Conservation (phyloP, 2,329 filamentous ascomycete genomes). For the Ceratocystis albifundus region DNA sequence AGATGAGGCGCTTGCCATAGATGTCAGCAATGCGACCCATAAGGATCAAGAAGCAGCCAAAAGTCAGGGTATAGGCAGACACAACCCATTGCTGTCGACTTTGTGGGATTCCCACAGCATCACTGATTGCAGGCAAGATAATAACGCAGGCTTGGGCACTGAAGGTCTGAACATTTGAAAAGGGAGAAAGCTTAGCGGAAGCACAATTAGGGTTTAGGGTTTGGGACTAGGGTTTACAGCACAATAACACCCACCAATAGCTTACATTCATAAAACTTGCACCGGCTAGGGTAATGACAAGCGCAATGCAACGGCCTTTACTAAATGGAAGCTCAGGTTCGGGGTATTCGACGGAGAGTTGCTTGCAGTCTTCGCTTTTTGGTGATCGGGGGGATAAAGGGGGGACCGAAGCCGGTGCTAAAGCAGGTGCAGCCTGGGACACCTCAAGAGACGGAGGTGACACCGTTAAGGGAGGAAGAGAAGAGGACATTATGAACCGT, state of each 20-base stretch:
- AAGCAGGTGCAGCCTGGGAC: background rate
- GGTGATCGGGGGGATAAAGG: background rate
- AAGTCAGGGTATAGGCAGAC: slow-evolving; percentile 53
- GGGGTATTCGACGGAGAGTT: background rate
- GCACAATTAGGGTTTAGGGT: background rate
- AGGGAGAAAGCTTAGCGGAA: background rate
- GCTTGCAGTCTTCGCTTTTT: background rate
- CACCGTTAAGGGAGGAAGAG: background rate
- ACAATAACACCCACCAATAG: background rate
- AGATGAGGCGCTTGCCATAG: slow-evolving; percentile 54
- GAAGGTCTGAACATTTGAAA: slow-evolving; percentile 35
- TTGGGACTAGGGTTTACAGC: background rate
- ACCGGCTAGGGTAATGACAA: slow-evolving; percentile 44
- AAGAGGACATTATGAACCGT: background rate
- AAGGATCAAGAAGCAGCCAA: slow-evolving; percentile 55
- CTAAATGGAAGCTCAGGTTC: slow-evolving; percentile 32
- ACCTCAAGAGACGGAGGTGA: slow-evolving; percentile 6
- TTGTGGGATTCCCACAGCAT: slow-evolving; percentile 45
- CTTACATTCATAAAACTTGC: slow-evolving; percentile 46
- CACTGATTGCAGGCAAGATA: slow-evolving; percentile 50
- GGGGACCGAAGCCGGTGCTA: background rate
- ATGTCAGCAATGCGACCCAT: slow-evolving; percentile 58
- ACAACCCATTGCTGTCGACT: slow-evolving; percentile 54
- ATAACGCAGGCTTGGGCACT: slow-evolving; percentile 50
- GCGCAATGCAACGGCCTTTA: slow-evolving; percentile 41